A percentile compares a stretch with the other conserved stretches of the same genome.
phyloP scores from a whole-genome alignment of 768 basidiomycete genomes.

The Mycena pura region DNA sequence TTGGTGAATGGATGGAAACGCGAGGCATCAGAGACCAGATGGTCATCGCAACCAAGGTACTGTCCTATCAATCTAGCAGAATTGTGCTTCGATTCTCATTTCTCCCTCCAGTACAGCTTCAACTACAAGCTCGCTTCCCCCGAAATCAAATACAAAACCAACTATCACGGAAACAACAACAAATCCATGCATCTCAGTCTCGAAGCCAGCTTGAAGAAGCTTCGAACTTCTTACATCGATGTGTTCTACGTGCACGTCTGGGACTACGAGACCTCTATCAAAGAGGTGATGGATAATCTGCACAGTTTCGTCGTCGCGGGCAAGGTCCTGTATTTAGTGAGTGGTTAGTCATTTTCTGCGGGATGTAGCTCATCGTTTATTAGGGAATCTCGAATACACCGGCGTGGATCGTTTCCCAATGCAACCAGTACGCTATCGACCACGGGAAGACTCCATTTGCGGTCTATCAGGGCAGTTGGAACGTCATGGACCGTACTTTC shows the following conservation, averaged over 20 bases:
- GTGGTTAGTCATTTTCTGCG: background rate
- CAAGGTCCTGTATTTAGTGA: slow-evolving; percentile 48
- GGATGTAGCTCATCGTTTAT: background rate
- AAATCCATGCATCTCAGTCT: slow-evolving; percentile 41
- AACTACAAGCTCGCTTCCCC: background rate
- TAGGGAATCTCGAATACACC: slow-evolving; percentile 44
- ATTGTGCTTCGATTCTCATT: slow-evolving; percentile 9
- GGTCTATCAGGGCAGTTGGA: slow-evolving; percentile 52
- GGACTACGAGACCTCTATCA: slow-evolving; percentile 52
- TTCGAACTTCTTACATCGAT: slow-evolving; percentile 52
- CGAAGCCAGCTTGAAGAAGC: slow-evolving; percentile 46
- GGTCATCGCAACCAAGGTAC: slow-evolving; percentile 37
- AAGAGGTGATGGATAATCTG: slow-evolving; percentile 56
- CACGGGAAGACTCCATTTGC: slow-evolving; percentile 52
- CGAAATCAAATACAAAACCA: background rate
- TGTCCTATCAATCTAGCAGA: slow-evolving; percentile 28
- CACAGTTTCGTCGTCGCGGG: slow-evolving; percentile 51
- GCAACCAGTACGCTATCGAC: slow-evolving; percentile 49
- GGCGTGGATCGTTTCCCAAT: slow-evolving; percentile 46
- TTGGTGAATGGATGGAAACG: slow-evolving; percentile 45
- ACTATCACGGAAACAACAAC: slow-evolving; percentile 1
- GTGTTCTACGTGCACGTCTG: slow-evolving; percentile 53
- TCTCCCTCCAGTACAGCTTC: background rate
- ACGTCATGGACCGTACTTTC: slow-evolving; percentile 44
- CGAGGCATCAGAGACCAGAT: slow-evolving; percentile 41